Evolutionary conservation across 345 rosid species (phyloP), one percentile per base, ranked within the genome.

Genomic region (Salix udensis): DNA sequence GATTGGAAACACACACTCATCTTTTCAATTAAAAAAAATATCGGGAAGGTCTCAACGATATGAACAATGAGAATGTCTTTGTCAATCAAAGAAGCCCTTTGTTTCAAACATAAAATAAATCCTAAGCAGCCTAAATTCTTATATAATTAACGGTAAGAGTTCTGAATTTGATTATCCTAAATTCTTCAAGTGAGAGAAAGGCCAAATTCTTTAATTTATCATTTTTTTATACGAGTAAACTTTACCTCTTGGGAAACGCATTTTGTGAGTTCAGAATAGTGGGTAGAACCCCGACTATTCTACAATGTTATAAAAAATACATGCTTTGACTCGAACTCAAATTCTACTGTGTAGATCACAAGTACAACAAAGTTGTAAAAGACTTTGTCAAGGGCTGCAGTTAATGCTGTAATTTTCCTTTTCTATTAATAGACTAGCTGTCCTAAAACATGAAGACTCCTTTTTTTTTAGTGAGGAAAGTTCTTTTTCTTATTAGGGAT

Each of bases 231-330:
- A 34, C 0, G 1, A 34, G 5, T 4, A 34, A 4, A 34, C 36
- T 34, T 1, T 5, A 34, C 0, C 6, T 4, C 6, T 5, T 34
- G 0, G 1, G 0, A 34, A 34, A 34, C 6, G 1, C 0, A 34
- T 34, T 34, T 4, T 31, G 34, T 34, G 36, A 5, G 36, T 34
- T 1, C 0, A 34, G 36, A 4, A 4, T 34, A 34, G 1, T 5
- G 6, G 5, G 36, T 34, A 34, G 2, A 34, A 34, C 5, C 2
- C 36, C 1, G 6, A 34, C 36, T 34, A 34, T 34, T 5, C 36
- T 0, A 34, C 0, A 34, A 4, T 34, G 0, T 34, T 34, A 34
- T 2, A 34, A 4, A 30, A 30, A 2, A 30, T 30, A 30, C 31
- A 30, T 30, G 4, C 4, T 30, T 4, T 30, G 0, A 30, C 31